Evolutionary conservation across 305 asterid species (phyloP).

Genomic region (Petunia hybrid): DNA sequence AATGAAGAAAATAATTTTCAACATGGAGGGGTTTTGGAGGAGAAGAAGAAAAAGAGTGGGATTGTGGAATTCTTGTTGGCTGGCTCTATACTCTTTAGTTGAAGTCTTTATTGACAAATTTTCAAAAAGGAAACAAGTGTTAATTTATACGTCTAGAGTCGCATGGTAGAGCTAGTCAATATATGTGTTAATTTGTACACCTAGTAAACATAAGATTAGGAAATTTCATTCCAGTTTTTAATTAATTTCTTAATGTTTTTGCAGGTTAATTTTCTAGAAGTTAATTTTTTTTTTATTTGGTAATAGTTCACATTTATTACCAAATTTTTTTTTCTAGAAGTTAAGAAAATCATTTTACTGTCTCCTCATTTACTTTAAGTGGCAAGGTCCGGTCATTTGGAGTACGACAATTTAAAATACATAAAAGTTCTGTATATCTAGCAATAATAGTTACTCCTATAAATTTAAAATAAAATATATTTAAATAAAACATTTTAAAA

Average conservation of each 20-base stretch:
- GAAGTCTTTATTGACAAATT: constrained; percentile 13
- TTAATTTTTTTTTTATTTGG: background rate
- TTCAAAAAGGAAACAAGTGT: background rate
- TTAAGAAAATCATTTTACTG: too few species aligned
- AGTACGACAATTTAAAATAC: too few species aligned
- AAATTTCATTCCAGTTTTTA: background rate
- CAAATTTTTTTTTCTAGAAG: too few species aligned
- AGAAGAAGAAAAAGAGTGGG: background rate
- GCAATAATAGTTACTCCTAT: too few species aligned
- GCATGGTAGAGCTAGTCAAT: background rate
- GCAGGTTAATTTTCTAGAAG: too few species aligned
- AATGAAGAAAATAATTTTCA: constrained; percentile 8
- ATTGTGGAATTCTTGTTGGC: background rate
- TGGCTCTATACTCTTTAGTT: background rate
- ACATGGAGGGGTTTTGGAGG: constrained; percentile 24
- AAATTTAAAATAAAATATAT: too few species aligned
- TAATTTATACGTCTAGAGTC: constrained; percentile 1
- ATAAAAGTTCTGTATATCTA: too few species aligned
- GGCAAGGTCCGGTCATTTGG: too few species aligned
- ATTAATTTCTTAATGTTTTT: background rate
- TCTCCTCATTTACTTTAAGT: too few species aligned
- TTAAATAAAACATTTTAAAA: too few species aligned
- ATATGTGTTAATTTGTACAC: background rate
- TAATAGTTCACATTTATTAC: too few species aligned
- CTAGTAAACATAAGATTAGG: background rate